These are phyloP conservation scores for Coemansia sp. DNA, from an alignment of 192 early-diverging fungal species.

Conservation along the genomic window DNA sequence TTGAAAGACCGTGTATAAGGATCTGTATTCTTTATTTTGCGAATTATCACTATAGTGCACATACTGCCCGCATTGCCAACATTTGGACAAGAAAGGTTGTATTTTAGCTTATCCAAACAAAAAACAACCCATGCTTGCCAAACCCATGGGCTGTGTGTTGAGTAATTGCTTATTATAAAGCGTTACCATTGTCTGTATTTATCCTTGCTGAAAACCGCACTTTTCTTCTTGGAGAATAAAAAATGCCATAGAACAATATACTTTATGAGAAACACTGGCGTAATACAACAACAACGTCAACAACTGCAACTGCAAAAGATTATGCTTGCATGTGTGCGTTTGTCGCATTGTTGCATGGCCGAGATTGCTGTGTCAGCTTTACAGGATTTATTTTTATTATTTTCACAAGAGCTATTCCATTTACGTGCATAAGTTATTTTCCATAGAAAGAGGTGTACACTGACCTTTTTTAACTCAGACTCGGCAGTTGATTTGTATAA, in stretches of 20 bases:
- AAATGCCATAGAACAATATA: not conserved
- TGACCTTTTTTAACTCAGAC: not conserved
- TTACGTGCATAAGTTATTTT: slow-evolving; percentile 1
- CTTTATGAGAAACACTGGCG: not conserved
- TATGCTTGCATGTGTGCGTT: not conserved
- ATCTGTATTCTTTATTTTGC: not conserved
- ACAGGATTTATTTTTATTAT: too few species aligned
- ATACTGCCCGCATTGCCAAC: not conserved
- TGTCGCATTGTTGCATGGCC: not conserved
- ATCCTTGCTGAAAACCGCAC: not conserved
- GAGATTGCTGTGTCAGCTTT: too few species aligned
- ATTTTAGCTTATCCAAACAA: not conserved
- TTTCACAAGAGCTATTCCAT: not conserved
- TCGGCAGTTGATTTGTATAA: not conserved
- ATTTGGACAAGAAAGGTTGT: not conserved
- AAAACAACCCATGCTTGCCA: not conserved
- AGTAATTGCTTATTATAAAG: not conserved
- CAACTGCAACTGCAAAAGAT: not conserved
- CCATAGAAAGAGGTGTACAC: too few species aligned
- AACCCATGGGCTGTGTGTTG: not conserved
- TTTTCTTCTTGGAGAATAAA: not conserved
- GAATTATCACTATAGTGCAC: not conserved
- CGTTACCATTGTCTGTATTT: not conserved
- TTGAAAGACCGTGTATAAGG: not conserved
- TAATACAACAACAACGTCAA: not conserved